A percentile compares a stretch with the other conserved stretches of the same genome.
Conservation (phyloP, 352 stramenopile genomes). For the Phytophthora kernoviae region DNA sequence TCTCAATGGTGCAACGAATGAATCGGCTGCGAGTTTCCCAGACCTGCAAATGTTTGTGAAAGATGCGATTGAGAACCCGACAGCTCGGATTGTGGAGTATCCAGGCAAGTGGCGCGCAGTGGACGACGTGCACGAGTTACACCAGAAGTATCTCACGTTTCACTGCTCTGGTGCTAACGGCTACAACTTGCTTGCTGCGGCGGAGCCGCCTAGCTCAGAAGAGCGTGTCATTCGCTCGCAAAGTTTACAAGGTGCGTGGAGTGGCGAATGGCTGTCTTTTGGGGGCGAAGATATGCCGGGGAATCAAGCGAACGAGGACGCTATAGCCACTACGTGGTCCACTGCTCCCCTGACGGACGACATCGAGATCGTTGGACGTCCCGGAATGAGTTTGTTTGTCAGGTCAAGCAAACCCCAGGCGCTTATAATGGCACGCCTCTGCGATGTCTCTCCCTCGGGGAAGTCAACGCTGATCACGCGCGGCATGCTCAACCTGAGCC, state of each 20-base stretch:
- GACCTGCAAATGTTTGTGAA: constrained; percentile 60
- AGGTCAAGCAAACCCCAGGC: constrained; percentile 45
- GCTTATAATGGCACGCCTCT: constrained; percentile 44
- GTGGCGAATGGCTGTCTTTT: constrained; percentile 60
- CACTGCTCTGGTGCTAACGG: constrained; percentile 24
- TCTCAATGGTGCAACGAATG: constrained; percentile 36
- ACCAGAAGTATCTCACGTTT: constrained; percentile 44
- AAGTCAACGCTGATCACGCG: constrained; percentile 51
- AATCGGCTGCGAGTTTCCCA: constrained; percentile 22
- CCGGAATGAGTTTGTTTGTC: constrained; percentile 41
- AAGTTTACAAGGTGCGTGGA: constrained; percentile 51
- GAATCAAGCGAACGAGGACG: constrained; percentile 44
- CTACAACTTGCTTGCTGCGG: constrained; percentile 5
- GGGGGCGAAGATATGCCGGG: constrained; percentile 54
- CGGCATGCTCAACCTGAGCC: constrained; percentile 51
- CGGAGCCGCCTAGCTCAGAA: constrained; percentile 2
- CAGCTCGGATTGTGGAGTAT: constrained; percentile 42
- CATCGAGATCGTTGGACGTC: constrained; percentile 46
- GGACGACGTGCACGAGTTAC: constrained; percentile 29
- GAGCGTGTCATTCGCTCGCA: constrained; percentile 32
- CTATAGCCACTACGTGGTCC: constrained; percentile 40
- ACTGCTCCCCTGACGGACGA: constrained; percentile 15
- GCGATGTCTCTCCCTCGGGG: constrained; percentile 47
- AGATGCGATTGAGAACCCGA: constrained; percentile 38
- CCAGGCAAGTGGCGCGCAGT: constrained; percentile 49